These are phyloP conservation scores for Melaleuca quinquenervia DNA, from an alignment of 345 rosid genomes.

Conservation along the genomic window DNA sequence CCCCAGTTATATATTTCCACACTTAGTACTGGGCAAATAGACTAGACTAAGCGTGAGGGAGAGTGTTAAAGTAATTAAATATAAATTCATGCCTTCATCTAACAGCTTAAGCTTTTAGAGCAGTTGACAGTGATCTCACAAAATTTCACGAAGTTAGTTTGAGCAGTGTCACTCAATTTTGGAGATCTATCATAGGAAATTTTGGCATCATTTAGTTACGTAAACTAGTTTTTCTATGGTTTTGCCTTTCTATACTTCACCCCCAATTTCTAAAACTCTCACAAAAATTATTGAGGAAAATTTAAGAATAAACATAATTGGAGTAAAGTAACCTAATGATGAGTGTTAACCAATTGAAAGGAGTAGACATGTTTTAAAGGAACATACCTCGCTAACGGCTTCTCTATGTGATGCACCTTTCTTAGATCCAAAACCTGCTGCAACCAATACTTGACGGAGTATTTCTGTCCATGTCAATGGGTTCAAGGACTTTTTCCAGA, in stretches of 20 bases:
- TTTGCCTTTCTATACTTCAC: not conserved
- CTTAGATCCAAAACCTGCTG: conserved; percentile 89
- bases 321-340: not conserved
- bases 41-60: too few relatives aligned
- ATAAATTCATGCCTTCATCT: too few relatives aligned
- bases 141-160: not conserved
- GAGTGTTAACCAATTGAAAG: not conserved
- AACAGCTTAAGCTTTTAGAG: too few relatives aligned
- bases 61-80: too few relatives aligned
- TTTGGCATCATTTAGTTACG: not conserved
- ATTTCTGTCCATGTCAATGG: conserved; percentile 93
- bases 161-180: not conserved
- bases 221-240: not conserved
- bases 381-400: conserved; percentile 58
- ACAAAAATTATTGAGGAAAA: not conserved
- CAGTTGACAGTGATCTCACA: too few relatives aligned
- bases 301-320: not conserved
- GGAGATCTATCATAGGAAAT: not conserved
- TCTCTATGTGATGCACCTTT: conserved; percentile 37
- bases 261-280: not conserved
- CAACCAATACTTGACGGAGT: conserved; percentile 68
- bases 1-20: too few relatives aligned
- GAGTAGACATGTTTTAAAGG: not conserved
- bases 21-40: too few relatives aligned
- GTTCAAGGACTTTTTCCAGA: conserved; percentile 80